Evolutionary conservation across 495 filamentous ascomycete species (phyloP), one percentile per base, ranked within the genome.

Genomic region (Penicillium argentinense): DNA sequence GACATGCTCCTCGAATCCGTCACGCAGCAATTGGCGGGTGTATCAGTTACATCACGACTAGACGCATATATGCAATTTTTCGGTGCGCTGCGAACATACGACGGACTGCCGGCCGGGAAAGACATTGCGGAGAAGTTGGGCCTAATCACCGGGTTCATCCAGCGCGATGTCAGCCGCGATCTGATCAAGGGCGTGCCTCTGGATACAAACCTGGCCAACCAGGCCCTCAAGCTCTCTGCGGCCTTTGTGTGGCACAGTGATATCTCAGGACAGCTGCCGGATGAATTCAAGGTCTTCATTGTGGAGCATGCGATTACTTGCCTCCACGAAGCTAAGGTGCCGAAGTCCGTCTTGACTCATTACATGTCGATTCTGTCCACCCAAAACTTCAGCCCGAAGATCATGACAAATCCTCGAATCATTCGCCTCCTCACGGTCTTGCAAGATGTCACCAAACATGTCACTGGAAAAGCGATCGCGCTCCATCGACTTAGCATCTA

Each of bases 21-120:
- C 3, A 77, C 84, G 24, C 80, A 87, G 64, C 86, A 91, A 59
- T 74, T 98, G 44, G 87, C 86, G 14, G 81, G 84, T 17, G 77
- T 78, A 25, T 81, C 86, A 25, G 70, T 83, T 25, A 77, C 76
- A 36, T 81, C 81, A 9, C 82, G 85, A 53, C 58, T 92, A n/a
- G 93, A 98, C 67, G 85, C 89, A 13, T 97, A 98, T 59, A 79
- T 83, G 58, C 83, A 85, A 49, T 74, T 98, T 37, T 81, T 84
- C 14, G 79, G 80, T n/a, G 80, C 83, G 9, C 65, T 95, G 43
- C 84, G 86, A 50, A 81, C 85, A 6, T 93, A 91, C 39, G 87
- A 91, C 41, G 83, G 84, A 28, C 60, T 89, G 9, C 86, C 87
- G 1, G 81, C 89, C 26, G 71, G 80, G 18, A 78, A 84, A 28